Percentiles rank a stretch among this genome's conserved stretches.
These are phyloP conservation scores for Handroanthus guayacan DNA, from an alignment of 257 asterid species.

Conservation along the genomic window DNA sequence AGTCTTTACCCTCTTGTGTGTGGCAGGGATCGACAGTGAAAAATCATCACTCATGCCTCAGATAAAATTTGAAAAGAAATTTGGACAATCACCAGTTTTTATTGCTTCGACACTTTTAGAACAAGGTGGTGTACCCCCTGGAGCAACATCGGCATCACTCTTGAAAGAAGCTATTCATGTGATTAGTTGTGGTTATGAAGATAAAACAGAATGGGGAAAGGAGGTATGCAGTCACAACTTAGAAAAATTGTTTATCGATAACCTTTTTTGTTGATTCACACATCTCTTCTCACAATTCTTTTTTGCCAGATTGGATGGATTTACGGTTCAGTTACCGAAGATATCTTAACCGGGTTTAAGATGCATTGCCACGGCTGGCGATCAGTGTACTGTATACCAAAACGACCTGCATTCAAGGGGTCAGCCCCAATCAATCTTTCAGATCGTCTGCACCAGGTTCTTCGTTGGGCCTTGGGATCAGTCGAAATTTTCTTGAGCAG, in stretches of 20 bases:
- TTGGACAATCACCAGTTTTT: conserved; percentile 94
- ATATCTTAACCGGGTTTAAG: conserved; percentile 95
- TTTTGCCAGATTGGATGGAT: conserved; percentile 88
- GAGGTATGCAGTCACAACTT: conserved; percentile 59
- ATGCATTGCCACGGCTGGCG: conserved; percentile 99
- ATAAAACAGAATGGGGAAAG: conserved; percentile 98
- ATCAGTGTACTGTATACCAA: conserved; percentile 92
- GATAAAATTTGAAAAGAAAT: conserved; percentile 83
- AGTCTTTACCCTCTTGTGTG: neutral
- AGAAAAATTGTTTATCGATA: neutral
- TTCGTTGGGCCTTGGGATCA: conserved; percentile 98
- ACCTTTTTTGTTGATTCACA: neutral
- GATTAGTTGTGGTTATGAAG: conserved; percentile 96
- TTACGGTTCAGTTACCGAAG: conserved; percentile 97
- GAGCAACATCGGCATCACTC: conserved; percentile 92
- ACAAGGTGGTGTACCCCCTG: conserved; percentile 88
- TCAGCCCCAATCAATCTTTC: conserved; percentile 97
- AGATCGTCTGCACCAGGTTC: conserved; percentile 97
- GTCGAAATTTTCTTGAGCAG: conserved; percentile 89
- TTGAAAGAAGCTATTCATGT: conserved; percentile 98
- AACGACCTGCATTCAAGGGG: conserved; percentile 87
- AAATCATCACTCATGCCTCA: conserved; percentile 88
- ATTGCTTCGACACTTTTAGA: conserved; percentile 88
- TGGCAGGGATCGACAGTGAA: conserved; percentile 80
- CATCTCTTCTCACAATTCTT: conserved; percentile 26